Base-by-base conservation (phyloP, 768 basidiomycete genomes). In the Suillus subalutaceus region DNA sequence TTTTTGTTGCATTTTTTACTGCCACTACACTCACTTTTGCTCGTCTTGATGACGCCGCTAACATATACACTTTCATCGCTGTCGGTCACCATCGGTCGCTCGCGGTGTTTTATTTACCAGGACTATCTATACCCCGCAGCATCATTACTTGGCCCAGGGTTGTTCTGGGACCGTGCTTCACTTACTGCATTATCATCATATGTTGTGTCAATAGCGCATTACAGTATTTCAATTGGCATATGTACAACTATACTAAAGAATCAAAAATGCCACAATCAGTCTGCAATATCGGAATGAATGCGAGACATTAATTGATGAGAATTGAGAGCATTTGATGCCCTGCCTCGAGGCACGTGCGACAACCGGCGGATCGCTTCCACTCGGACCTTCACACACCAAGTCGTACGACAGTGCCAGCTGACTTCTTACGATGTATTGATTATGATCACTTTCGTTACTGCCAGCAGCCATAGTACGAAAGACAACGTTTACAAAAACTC, bases 121-220 rank as follows among this genome's bases (percentile, higher is more conserved):
- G 73, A 67, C 44, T 75, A 77, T 77, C 70, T 78, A 78, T 77
- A 77, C 74, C 77, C 55, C 4, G 30, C 62, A 35, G 55, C 65
- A 30, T 64, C 37, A 65, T 44, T 64, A 41, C 48, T 57, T 65
- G 64, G 65, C 62, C 63, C 32, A 38, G 56, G 43, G 38, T 23
- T 10, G 59, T 37, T 52, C 35, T 35, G 38, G 53, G 63, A 56
- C 55, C 23, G 23, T 44, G 41, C 59, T 60, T 41, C 59, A 60
- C 6, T 66, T 63, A 58, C 67, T 71, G 71, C 75, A 76, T 78
- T 40, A 69, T 30, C 65, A 68, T 73, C 59, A 63, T 44, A 77
- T 77, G 77, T 78, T 77, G 75, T 77, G 72, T 77, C 76, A 72
- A 78, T 77, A 77, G 71, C 67, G 77, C 76, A 65, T 77, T 78